These are phyloP conservation scores for Adansonia digitata DNA, from an alignment of 345 rosid genomes.

Conservation along the genomic window DNA sequence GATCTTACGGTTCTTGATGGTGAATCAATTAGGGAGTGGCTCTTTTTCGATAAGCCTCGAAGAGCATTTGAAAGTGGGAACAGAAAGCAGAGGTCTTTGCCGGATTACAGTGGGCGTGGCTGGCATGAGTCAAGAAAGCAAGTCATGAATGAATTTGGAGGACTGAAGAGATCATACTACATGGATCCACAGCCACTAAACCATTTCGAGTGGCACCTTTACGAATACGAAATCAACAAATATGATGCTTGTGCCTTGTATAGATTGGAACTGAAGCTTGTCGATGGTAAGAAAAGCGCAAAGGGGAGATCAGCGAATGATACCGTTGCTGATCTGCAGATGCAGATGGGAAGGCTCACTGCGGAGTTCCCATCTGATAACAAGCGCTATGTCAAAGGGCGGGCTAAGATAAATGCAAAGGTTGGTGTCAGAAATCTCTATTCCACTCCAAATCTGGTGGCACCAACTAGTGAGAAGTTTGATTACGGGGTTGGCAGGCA, in stretches of 20 bases:
- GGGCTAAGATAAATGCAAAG: constrained; percentile 55
- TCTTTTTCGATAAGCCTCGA: too few species aligned
- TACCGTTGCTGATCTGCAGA: constrained; percentile 87
- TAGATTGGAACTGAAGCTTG: constrained; percentile 87
- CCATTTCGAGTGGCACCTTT: constrained; percentile 96
- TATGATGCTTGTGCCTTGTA: constrained; percentile 92
- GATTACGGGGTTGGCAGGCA: constrained; percentile 54
- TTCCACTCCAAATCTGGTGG: constrained; percentile 39
- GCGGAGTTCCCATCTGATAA: constrained; percentile 86
- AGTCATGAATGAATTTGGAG: too few species aligned
- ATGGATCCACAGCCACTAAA: constrained; percentile 98
- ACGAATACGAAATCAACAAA: too few species aligned
- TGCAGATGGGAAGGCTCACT: constrained; percentile 92
- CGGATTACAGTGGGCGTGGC: too few species aligned
- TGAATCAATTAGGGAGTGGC: too few species aligned
- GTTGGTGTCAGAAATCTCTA: constrained; percentile 30
- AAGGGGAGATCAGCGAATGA: constrained; percentile 68
- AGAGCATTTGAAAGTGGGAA: too few species aligned
- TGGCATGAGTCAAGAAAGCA: too few species aligned
- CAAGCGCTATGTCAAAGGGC: constrained; percentile 66
- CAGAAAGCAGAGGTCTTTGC: too few species aligned
- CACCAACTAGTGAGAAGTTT: too few species aligned
- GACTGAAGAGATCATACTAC: too few species aligned
- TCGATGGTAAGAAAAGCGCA: constrained; percentile 80
- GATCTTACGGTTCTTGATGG: too few species aligned